phyloP scores from a whole-genome alignment of 306 rosid genomes.

The Biancaea sappan region DNA sequence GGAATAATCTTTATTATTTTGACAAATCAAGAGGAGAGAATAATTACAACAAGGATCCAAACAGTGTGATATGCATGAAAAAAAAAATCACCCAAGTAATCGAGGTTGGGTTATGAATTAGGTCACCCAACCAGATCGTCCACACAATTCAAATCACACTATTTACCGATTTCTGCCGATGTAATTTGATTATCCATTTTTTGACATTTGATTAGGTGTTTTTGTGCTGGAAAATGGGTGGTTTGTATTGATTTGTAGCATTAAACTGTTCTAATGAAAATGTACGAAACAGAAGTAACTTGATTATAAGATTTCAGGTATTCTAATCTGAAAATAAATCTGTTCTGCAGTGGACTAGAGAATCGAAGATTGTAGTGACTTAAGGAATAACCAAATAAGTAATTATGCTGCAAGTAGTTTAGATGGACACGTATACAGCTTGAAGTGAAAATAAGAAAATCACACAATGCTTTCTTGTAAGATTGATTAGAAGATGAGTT shows the following conservation, averaged over 20 bases:
- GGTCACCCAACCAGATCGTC: no score
- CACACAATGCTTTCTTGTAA: background rate
- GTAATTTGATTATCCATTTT: background rate
- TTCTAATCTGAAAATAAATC: background rate
- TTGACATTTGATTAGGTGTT: background rate
- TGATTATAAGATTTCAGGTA: background rate
- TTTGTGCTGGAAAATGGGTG: constrained; percentile 25
- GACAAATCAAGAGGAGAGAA: no score
- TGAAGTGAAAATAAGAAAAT: background rate
- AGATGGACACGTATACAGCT: background rate
- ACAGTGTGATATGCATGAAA: no score
- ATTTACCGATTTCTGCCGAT: background rate
- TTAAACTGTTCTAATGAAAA: background rate
- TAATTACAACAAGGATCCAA: no score
- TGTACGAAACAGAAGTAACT: background rate
- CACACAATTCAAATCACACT: no score
- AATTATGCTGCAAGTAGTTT: background rate
- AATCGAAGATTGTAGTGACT: background rate
- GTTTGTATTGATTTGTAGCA: constrained; percentile 4
- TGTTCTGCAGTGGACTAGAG: background rate
- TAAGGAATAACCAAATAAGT: background rate
- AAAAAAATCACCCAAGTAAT: no score
- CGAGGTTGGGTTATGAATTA: no score
- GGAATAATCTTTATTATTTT: no score
- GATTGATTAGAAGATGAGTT: background rate